Base-by-base conservation (phyloP, 1,139 yeast species). In the Kluyveromyces sp. region DNA sequence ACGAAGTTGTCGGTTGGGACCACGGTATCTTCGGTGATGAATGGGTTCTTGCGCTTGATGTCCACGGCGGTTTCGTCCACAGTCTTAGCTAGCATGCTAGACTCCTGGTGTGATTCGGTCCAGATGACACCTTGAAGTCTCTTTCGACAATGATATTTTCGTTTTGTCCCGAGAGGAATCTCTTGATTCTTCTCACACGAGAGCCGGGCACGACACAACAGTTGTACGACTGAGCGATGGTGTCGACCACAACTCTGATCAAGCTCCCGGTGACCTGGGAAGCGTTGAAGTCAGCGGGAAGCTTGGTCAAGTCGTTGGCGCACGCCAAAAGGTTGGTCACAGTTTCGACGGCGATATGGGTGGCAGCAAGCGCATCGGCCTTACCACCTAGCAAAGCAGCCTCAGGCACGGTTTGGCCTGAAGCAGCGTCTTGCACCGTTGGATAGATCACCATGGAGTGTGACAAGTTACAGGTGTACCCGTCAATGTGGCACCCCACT, bases 141-240 rank as follows among this genome's bases (percentile, higher is more conserved):
- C 83, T 78, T 69, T 92, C 97, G 41, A 90, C 92, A 53, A 90
- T 95, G 49, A 87, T 75, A 59, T 88, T 88, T 59, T 87, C 95
- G 50, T 90, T 83, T 72, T 92, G 98, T 46, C 98, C 98, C 32
- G 96, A 95, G 62, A 92, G 78, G 61, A 90, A 92, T 63, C 97
- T 79, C 72, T 96, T 79, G 50, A 90, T 75, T 65, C 96, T 78
- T 70, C 98, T 82, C 38, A 92, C 85, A 64, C 88, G 83, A 37
- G 96, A 85, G 0, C 96, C 96, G 39, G 97, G 97, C 37, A 85
- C 86, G 50, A 92, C 88, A 46, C 74, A 74, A 72, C 96, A 88
- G 65, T 83, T 79, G 70, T 81, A 92, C 2, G 84, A 73, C 51
- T 75, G 75, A 27, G 96, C 97, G 60, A 92, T 75, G 26, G 80